These are phyloP conservation scores for Elsinoe fawcettii DNA, from an alignment of 2,329 filamentous ascomycete genomes.

Conservation along the genomic window DNA sequence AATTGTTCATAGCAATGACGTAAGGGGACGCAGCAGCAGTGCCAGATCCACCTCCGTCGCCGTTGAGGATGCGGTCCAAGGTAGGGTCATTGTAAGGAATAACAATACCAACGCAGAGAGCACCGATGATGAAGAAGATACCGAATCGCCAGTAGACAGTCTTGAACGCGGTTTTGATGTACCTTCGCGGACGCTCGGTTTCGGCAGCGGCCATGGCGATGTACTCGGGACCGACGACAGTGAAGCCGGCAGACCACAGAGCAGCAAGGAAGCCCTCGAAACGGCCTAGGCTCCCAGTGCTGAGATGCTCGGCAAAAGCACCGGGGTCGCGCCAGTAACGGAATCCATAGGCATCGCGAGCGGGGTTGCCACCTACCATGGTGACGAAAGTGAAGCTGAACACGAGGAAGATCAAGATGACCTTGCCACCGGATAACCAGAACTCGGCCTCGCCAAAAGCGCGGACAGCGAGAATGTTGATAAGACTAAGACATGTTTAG, in stretches of 20 bases:
- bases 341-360: constrained; percentile 36
- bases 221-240: constrained; percentile 42
- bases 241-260: constrained; percentile 37
- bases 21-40: constrained; percentile 26
- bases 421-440: constrained; percentile 48
- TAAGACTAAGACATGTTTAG: constrained; percentile 21
- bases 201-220: constrained; percentile 44
- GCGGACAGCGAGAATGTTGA: constrained; percentile 39
- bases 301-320: constrained; percentile 26
- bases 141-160: constrained; percentile 42
- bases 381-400: constrained; percentile 26
- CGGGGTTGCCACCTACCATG: constrained; percentile 28
- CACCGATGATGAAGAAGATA: constrained; percentile 41
- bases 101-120: constrained; percentile 39
- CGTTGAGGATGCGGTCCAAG: constrained; percentile 23
- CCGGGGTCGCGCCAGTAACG: constrained; percentile 30
- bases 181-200: constrained; percentile 37
- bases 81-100: constrained; percentile 26
- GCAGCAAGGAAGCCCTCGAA: constrained; percentile 32
- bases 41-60: constrained; percentile 17
- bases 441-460: constrained; percentile 39
- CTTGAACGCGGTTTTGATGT: constrained; percentile 44
- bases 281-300: constrained; percentile 24
- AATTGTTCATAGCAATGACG: constrained; percentile 40
- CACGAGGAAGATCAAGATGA: constrained; percentile 34